Evolutionary conservation across 352 stramenopile species (phyloP).

Genomic region (Phytophthora uliginosa): DNA sequence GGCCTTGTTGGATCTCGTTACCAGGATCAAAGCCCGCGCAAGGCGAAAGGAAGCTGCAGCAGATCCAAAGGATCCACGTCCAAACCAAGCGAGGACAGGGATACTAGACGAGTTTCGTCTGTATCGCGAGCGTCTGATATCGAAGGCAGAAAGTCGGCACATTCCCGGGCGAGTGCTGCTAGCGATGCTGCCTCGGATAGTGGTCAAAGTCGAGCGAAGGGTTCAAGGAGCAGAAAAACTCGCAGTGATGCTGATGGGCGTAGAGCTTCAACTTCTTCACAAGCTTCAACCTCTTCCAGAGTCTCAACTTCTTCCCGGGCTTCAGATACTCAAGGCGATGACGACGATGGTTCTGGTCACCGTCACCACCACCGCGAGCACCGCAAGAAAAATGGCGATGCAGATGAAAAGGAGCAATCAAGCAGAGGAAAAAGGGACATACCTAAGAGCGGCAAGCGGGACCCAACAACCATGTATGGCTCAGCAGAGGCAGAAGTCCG

Average conservation of each 20-base stretch:
- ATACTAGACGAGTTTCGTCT: conserved; percentile 12
- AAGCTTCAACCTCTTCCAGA: conserved; percentile 11
- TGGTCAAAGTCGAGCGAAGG: conserved; percentile 27
- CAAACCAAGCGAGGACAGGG: conserved; percentile 10
- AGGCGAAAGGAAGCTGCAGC: conserved; percentile 33
- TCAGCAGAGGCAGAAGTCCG: conserved; percentile 25
- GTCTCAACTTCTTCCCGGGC: conserved; percentile 23
- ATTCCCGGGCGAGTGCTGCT: conserved; percentile 5
- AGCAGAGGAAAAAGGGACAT: conserved; percentile 36
- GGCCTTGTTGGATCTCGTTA: background rate
- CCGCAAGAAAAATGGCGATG: conserved; percentile 21
- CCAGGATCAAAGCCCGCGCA: conserved; percentile 44
- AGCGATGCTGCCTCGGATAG: conserved; percentile 16
- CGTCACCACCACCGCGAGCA: conserved; percentile 13
- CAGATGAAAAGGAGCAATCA: conserved; percentile 16
- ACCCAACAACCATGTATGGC: background rate
- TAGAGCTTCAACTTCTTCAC: conserved; percentile 33
- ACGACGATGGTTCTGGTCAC: conserved; percentile 8
- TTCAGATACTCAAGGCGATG: conserved; percentile 7
- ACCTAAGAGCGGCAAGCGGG: conserved; percentile 14
- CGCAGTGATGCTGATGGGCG: conserved; percentile 17
- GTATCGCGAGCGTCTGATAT: conserved; percentile 11
- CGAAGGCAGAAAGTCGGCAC: conserved; percentile 6
- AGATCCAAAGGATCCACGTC: conserved; percentile 28
- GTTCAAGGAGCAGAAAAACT: conserved; percentile 7